A percentile compares a stretch with the other conserved stretches of the same genome.
phyloP scores from a whole-genome alignment of 2,329 filamentous ascomycete species.

The Aspergillus pseudoglaucus region DNA sequence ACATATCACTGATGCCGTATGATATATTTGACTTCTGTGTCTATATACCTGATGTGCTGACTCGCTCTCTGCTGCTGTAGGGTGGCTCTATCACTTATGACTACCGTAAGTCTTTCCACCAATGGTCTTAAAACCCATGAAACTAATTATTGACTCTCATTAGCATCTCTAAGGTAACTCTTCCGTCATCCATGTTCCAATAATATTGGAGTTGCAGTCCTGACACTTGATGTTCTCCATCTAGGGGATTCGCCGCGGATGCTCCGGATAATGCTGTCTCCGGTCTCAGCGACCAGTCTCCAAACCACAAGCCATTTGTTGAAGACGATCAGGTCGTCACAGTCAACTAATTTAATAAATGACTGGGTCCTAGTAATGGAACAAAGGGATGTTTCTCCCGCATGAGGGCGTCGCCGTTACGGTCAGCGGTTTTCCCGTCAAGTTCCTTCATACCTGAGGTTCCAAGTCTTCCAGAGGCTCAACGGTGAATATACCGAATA shows the following conservation, averaged over 20 bases:
- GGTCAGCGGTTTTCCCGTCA: background rate
- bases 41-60: conserved; percentile 8
- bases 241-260: conserved; percentile 70
- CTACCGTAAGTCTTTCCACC: conserved; percentile 56
- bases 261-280: conserved; percentile 64
- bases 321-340: conserved; percentile 71
- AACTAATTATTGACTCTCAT: conserved; percentile 14
- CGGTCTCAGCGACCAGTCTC: conserved; percentile 57
- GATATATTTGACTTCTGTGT: conserved; percentile 9
- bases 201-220: background rate
- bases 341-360: conserved; percentile 22
- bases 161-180: conserved; percentile 36
- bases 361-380: background rate
- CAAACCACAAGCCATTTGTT: conserved; percentile 57
- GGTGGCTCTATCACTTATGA: conserved; percentile 73
- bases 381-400: background rate
- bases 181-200: background rate
- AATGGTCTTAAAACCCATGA: background rate
- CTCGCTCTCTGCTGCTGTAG: conserved; percentile 23
- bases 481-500: background rate
- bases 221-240: conserved; percentile 18
- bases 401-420: background rate
- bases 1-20: conserved; percentile 58
- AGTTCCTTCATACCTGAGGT: background rate
- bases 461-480: background rate